These are phyloP conservation scores for Aureoboletus auriporus DNA, from an alignment of 768 basidiomycete genomes.

Conservation along the genomic window DNA sequence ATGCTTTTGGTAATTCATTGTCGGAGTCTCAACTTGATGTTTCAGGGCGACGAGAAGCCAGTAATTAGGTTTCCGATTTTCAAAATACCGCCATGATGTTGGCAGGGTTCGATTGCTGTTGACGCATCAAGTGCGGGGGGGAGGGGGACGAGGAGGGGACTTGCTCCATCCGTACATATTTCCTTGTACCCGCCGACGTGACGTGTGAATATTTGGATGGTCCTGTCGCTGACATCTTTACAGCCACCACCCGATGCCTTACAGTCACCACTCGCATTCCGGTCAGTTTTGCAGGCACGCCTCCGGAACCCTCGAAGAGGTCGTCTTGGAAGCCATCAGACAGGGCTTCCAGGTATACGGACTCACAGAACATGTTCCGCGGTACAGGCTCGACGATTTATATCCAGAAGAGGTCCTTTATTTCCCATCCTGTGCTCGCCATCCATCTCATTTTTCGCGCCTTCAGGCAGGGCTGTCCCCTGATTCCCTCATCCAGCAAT, in stretches of 20 bases:
- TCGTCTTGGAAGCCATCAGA: slow-evolving; percentile 74
- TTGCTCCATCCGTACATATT: too few species aligned
- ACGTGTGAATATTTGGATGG: slow-evolving; percentile 22
- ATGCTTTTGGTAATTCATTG: too few species aligned
- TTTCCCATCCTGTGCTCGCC: slow-evolving; percentile 3
- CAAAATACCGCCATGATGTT: slow-evolving; percentile 18
- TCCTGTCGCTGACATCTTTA: slow-evolving; percentile 3
- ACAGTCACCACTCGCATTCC: slow-evolving; percentile 88
- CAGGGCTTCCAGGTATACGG: slow-evolving; percentile 82
- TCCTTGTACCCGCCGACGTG: slow-evolving; percentile 7
- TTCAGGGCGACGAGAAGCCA: slow-evolving; percentile 26
- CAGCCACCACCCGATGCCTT: slow-evolving; percentile 40
- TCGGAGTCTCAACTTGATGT: background rate
- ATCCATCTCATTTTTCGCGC: slow-evolving; percentile 12
- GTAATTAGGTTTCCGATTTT: slow-evolving; percentile 29
- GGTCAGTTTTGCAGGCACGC: slow-evolving; percentile 95
- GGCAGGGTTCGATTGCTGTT: slow-evolving; percentile 12
- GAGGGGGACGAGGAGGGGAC: background rate
- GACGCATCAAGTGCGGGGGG: slow-evolving; percentile 24
- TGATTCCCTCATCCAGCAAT: slow-evolving; percentile 55
- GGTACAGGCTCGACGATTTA: slow-evolving; percentile 75
- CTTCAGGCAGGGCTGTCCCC: slow-evolving; percentile 53
- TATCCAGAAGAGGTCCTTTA: slow-evolving; percentile 90
- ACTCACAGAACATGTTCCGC: slow-evolving; percentile 89
- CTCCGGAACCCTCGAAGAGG: slow-evolving; percentile 71